A percentile compares a stretch with the other conserved stretches of the same genome.
These are phyloP conservation scores for Globisporangium middletonii DNA, from an alignment of 352 stramenopile genomes.

Conservation along the genomic window DNA sequence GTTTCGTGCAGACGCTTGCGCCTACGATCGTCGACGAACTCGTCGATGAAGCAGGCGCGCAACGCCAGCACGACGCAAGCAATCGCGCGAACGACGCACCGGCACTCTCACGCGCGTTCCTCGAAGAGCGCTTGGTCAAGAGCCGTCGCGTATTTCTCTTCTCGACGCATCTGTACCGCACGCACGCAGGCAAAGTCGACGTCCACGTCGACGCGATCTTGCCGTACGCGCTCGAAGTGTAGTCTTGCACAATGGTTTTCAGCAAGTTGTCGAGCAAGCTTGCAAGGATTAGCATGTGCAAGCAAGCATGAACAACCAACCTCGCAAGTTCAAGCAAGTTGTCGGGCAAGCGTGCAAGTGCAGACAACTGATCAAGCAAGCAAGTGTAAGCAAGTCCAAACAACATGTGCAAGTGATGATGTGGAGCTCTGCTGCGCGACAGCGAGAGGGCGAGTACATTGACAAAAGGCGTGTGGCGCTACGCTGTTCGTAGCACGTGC, in stretches of 20 bases:
- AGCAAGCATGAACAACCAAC: background rate
- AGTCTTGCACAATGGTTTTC: background rate
- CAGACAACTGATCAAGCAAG: background rate
- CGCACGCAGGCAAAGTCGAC: constrained; percentile 2
- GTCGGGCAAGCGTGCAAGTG: background rate
- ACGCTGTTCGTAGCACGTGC: too few relatives aligned
- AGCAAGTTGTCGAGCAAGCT: too few relatives aligned
- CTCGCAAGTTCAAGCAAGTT: background rate
- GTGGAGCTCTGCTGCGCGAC: too few relatives aligned
- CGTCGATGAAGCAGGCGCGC: background rate
- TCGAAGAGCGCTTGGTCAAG: constrained; percentile 7
- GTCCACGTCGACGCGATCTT: constrained; percentile 17
- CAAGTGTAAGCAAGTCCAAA: too few relatives aligned
- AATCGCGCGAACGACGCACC: background rate
- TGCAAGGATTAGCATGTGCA: background rate
- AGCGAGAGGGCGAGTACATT: too few relatives aligned
- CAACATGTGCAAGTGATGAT: too few relatives aligned
- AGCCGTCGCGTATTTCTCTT: constrained; percentile 13
- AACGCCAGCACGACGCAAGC: background rate
- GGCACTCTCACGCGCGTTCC: constrained; percentile 5
- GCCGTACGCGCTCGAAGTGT: constrained; percentile 2
- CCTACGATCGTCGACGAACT: constrained; percentile 9
- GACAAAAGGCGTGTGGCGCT: too few relatives aligned
- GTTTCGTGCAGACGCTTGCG: constrained; percentile 8
- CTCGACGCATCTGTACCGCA: constrained; percentile 13